Percentiles rank a stretch among this genome's conserved stretches.
Conservation (phyloP, 2,329 filamentous ascomycete species). For the Fusarium albosuccineum region DNA sequence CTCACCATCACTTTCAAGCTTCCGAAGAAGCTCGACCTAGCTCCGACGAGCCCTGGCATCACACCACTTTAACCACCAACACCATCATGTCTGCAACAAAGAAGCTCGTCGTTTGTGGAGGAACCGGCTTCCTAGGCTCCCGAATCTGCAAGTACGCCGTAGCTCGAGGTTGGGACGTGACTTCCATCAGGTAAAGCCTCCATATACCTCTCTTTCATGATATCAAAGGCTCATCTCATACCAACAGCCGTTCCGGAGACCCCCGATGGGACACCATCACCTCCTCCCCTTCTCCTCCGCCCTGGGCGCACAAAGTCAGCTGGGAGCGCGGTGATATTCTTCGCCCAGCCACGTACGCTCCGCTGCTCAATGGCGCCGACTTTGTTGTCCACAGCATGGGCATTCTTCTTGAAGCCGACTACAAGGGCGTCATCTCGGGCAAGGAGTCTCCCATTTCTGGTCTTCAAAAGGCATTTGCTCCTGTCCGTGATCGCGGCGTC, state of each 20-base stretch:
- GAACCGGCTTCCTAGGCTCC: conserved; percentile 89
- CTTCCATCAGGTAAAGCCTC: conserved; percentile 81
- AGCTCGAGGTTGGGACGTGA: conserved; percentile 89
- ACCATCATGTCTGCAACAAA: conserved; percentile 71
- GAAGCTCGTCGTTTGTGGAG: conserved; percentile 90
- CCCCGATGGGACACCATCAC: conserved; percentile 87
- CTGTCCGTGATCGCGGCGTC: conserved; percentile 71
- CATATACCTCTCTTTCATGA: conserved; percentile 7
- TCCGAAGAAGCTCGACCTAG: conserved; percentile 10
- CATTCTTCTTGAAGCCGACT: conserved; percentile 96
- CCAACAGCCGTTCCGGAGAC: conserved; percentile 83
- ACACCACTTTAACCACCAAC: conserved; percentile 37
- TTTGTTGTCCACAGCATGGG: conserved; percentile 96
- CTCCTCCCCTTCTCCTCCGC: conserved; percentile 75
- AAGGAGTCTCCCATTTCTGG: conserved; percentile 85
- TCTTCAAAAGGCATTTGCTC: conserved; percentile 81
- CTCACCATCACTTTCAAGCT: background rate
- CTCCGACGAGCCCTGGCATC: conserved; percentile 26
- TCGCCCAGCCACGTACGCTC: conserved; percentile 81
- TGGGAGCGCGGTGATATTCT: conserved; percentile 94
- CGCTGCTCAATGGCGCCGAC: conserved; percentile 80
- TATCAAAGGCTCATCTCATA: conserved; percentile 34
- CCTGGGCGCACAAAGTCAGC: conserved; percentile 84
- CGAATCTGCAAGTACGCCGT: conserved; percentile 93
- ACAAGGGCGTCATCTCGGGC: conserved; percentile 91